Base-by-base conservation (phyloP, 2,329 filamentous ascomycete species). In the Exophiala xenobiotica region DNA sequence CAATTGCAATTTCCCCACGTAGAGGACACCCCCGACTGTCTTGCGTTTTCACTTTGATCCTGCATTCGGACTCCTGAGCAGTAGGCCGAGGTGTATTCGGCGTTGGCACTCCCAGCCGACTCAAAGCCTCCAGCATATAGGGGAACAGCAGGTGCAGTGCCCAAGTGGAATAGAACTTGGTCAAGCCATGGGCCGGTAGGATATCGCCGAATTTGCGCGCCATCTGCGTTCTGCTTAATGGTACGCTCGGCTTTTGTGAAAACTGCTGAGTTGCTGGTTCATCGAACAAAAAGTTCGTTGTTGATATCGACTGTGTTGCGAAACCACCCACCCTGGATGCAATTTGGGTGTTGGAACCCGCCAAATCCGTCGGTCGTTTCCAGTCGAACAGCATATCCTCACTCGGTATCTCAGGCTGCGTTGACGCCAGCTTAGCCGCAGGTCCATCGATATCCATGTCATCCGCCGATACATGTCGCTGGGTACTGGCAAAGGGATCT, bases 131-230 rank as follows among this genome's bases (percentile, higher is more conserved):
- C 62, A 82, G 78, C 16, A 99, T 76, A 67, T 92, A 84, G 45
- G 90, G 86, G 0, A 95, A 78, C 1, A 99, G 81, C 51, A 92
- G 79, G 11, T 80, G 74, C 4, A 89, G 76, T 1, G 89, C 81
- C 64, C 92, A 84, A 43, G 86, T 81, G 0, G 91, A 96, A 71
- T 93, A 91, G 78, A 99, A 99, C 50, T 91, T 87, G 5, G 92
- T 92, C 56, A 99, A 81, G 0, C 88, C 84, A 67, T 95, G 88
- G 6, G 87, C 78, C 0, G 93, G 95, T 37, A 96, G 83, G 62
- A 99, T 95, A 67, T 99, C 93, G 58, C 82, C 82, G 77, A 97
- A 99, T 38, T 81, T 83, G 23, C 87, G 87, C 3, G 93, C 93
- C 56, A 87, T 86, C 69, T 99, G 93, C 1, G 93, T 99, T 33